Evolutionary conservation across 805 yeast genomes (phyloP).

Genomic region (Schwanniomyces sp.): DNA sequence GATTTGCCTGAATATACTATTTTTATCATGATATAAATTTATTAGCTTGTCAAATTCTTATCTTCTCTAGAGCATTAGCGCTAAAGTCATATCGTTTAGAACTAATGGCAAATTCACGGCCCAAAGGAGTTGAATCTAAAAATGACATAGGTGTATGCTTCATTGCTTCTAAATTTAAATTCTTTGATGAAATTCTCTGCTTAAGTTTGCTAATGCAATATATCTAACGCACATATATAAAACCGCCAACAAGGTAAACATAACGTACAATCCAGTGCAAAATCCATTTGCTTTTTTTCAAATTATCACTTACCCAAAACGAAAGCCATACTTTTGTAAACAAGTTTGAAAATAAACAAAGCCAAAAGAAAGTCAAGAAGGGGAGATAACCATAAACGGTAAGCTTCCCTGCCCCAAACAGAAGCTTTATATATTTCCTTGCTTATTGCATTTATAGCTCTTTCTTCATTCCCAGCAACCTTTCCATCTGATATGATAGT

Average conservation of each 20-base stretch:
- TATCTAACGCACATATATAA: constrained; percentile 42
- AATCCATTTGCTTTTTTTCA: constrained; percentile 46
- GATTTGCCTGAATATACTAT: too few relatives aligned
- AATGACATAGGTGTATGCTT: constrained; percentile 73
- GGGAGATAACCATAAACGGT: constrained; percentile 10
- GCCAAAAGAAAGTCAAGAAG: constrained; percentile 2
- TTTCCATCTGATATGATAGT: constrained; percentile 8
- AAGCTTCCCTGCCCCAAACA: constrained; percentile 27
- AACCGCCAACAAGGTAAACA: constrained; percentile 50
- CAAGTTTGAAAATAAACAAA: constrained; percentile 47
- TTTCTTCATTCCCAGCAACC: constrained; percentile 47
- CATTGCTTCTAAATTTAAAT: constrained; percentile 58
- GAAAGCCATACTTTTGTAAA: constrained; percentile 74
- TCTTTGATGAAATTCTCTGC: constrained; percentile 50
- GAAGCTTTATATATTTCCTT: constrained; percentile 29
- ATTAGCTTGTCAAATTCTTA: too few relatives aligned
- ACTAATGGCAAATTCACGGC: too few relatives aligned
- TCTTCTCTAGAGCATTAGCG: too few relatives aligned
- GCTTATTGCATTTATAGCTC: constrained; percentile 51
- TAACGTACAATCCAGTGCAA: constrained; percentile 69
- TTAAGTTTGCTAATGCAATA: constrained; percentile 42
- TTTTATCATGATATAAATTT: too few relatives aligned
- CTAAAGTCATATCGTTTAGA: too few relatives aligned
- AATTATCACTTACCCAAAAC: constrained; percentile 66
- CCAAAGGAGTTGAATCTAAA: constrained; percentile 83